These are phyloP conservation scores for Auricularia heimuer DNA, from an alignment of 768 basidiomycete species.

Conservation along the genomic window DNA sequence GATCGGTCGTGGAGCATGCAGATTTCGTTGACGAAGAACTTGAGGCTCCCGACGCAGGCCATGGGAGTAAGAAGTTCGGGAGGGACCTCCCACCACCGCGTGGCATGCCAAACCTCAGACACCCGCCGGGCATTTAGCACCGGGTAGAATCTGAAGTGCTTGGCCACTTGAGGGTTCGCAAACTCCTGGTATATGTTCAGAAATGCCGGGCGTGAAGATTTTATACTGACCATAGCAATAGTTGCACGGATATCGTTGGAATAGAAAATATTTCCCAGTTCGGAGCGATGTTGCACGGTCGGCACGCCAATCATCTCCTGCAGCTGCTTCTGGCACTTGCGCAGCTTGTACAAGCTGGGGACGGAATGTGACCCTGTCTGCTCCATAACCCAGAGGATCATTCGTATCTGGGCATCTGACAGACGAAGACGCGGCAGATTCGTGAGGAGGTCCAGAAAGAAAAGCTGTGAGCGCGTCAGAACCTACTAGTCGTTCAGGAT, in stretches of 20 bases:
- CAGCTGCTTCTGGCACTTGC: slow-evolving; percentile 17
- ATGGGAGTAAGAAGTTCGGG: slow-evolving; percentile 11
- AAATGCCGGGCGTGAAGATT: not conserved
- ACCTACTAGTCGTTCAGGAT: no score
- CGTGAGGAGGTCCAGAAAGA: slow-evolving; percentile 23
- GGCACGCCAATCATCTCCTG: slow-evolving; percentile 9
- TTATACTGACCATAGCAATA: not conserved
- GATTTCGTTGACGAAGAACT: slow-evolving; percentile 14
- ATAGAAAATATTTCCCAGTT: slow-evolving; percentile 23
- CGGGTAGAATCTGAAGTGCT: not conserved
- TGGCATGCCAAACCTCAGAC: not conserved
- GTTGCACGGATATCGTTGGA: slow-evolving; percentile 14
- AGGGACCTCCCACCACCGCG: not conserved
- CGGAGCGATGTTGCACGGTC: slow-evolving; percentile 15
- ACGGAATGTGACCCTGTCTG: slow-evolving; percentile 22
- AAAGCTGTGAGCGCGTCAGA: not conserved
- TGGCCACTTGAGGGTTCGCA: not conserved
- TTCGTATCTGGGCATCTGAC: slow-evolving; percentile 23
- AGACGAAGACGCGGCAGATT: slow-evolving; percentile 24
- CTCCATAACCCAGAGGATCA: slow-evolving; percentile 24
- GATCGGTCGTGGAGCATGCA: not conserved
- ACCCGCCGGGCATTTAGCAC: not conserved
- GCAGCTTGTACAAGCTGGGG: slow-evolving; percentile 19
- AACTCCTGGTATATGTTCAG: not conserved
- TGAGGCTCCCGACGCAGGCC: not conserved